Percentiles rank a stretch among this genome's conserved stretches.
These are phyloP conservation scores for Flaveria sonorensis DNA, from an alignment of 129 eudicot genomes.

Conservation along the genomic window DNA sequence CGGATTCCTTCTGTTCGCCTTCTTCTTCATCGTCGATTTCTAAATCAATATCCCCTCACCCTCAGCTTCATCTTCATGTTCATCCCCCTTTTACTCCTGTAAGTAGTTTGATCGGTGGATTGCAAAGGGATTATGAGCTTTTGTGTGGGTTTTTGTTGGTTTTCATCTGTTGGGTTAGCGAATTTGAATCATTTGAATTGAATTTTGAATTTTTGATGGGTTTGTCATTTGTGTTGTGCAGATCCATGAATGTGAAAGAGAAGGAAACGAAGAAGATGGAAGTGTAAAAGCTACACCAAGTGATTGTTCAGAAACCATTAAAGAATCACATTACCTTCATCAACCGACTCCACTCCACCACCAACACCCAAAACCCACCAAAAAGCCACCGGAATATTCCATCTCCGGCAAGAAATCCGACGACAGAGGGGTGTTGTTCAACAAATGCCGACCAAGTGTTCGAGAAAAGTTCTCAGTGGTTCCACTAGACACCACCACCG, in stretches of 20 bases:
- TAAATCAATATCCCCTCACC: too few species aligned
- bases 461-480: conserved; percentile 79
- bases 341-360: conserved; percentile 65
- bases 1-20: conserved; percentile 42
- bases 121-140: not conserved
- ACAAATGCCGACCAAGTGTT: conserved; percentile 81
- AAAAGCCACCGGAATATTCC: conserved; percentile 39
- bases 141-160: not conserved
- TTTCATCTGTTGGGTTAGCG: not conserved
- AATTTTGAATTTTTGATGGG: too few species aligned
- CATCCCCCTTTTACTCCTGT: conserved; percentile 81
- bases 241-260: conserved; percentile 72
- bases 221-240: conserved; percentile 19
- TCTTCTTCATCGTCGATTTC: conserved; percentile 40
- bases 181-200: not conserved
- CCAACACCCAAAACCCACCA: conserved; percentile 32
- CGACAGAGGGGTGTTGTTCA: conserved; percentile 64
- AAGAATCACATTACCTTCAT: conserved; percentile 38
- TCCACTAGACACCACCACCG: conserved; percentile 56
- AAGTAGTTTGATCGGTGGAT: conserved; percentile 21
- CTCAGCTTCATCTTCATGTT: conserved; percentile 45
- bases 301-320: conserved; percentile 30
- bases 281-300: conserved; percentile 52
- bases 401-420: conserved; percentile 21
- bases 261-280: conserved; percentile 68